phyloP scores from a whole-genome alignment of 495 filamentous ascomycete species.

The Hypoxylon fragiforme region DNA sequence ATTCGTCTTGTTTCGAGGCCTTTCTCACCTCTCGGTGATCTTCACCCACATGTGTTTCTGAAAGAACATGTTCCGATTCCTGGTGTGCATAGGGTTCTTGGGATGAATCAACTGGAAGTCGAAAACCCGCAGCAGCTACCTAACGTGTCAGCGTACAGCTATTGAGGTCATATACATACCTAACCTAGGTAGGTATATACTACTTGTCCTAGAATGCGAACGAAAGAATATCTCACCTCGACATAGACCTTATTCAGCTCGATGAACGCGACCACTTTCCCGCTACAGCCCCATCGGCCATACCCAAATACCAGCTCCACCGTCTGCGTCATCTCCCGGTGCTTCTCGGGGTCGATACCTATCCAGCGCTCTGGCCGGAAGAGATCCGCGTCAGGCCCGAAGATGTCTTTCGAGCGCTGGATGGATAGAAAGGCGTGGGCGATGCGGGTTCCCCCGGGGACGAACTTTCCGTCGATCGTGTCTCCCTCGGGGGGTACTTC shows the following conservation, averaged over 20 bases:
- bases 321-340: constrained; percentile 42
- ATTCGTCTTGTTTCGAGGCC: too few species aligned
- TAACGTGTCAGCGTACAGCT: constrained; percentile 3
- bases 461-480: constrained; percentile 55
- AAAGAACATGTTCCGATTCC: constrained; percentile 34
- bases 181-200: too few species aligned
- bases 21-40: constrained; percentile 33
- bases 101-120: constrained; percentile 25
- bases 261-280: constrained; percentile 42
- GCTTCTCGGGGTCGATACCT: constrained; percentile 35
- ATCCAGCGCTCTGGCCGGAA: constrained; percentile 61
- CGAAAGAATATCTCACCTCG: constrained; percentile 53
- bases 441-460: constrained; percentile 62
- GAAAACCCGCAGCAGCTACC: constrained; percentile 22
- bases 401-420: constrained; percentile 42
- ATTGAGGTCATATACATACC: too few species aligned
- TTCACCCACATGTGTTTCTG: constrained; percentile 39
- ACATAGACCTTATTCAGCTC: constrained; percentile 57
- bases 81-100: constrained; percentile 11
- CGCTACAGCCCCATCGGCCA: constrained; percentile 44
- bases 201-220: too few species aligned
- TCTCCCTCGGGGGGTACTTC: constrained; percentile 45
- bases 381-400: constrained; percentile 47
- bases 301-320: constrained; percentile 37
- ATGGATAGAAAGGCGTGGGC: constrained; percentile 34